Evolutionary conservation across 768 basidiomycete species (phyloP), one percentile per base, ranked within the genome.

Genomic region (Piloderma croceum): DNA sequence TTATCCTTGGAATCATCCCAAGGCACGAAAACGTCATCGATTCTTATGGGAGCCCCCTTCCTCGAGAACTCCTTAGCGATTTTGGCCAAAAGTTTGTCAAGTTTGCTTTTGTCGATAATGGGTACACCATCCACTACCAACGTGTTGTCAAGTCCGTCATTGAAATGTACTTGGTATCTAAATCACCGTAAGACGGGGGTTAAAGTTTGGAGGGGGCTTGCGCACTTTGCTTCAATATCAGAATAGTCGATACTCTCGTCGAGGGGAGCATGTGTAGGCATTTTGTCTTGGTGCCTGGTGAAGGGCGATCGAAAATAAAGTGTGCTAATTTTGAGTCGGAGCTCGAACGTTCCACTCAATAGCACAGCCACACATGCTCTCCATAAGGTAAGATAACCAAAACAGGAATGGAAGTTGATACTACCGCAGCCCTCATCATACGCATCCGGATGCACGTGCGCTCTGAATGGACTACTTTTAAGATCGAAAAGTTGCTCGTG

Each of bases 61-160:
- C 79, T 81, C 10, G 73, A 70, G 58, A 97, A 94, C 49, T 89
- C 82, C 59, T 91, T 91, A 41, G 78, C 67, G 23, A 98, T 73
- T 59, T 86, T 89, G 24, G 80, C 64, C 15, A 96, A 56, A 13
- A 99, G 76, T 63, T 76, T 87, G 35, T 90, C 87, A 25, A 81
- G 73, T 64, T 91, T 92, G 38, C 78, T 76, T 52, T 78, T 81
- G 57, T 96, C 91, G 59, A 97, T 89, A 44, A 90, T 60, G 7
- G 93, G 96, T 17, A 93, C 74, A 36, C 91, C 90, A 61, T 98
- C 96, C 43, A 98, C 80, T 38, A 98, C 85, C 39, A 99, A 64
- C 42, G 90, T 79, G 57, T 87, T 89, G 69, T 98, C 96, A 54
- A 97, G 77, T 29, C 87, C 76, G 49, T 90, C 83, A 51, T 90